phyloP scores from a whole-genome alignment of 1,284 basidiomycete genomes.

The Trichosporon coremiiforme region DNA sequence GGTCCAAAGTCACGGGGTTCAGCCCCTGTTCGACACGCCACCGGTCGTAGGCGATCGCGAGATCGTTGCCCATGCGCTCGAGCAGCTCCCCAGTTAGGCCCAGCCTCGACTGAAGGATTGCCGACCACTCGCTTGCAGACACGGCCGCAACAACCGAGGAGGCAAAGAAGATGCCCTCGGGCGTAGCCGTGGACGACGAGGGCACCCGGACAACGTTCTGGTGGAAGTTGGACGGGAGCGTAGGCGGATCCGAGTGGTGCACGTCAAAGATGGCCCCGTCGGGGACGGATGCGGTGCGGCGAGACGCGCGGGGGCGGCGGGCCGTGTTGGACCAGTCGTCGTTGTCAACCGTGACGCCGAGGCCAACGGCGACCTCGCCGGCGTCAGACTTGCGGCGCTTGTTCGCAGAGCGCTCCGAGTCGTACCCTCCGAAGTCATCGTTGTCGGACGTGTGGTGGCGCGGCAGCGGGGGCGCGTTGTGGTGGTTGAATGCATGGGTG shows the following conservation, averaged over 20 bases:
- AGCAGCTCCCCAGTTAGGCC: constrained; percentile 39
- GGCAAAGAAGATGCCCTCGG: constrained; percentile 37
- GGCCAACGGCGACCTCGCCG: constrained; percentile 36
- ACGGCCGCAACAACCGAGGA: constrained; percentile 31
- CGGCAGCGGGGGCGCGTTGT: constrained; percentile 32
- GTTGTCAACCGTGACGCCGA: constrained; percentile 35
- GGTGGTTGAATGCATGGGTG: constrained; percentile 5
- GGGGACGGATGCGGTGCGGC: constrained; percentile 39
- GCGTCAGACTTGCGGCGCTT: constrained; percentile 49
- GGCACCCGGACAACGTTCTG: constrained; percentile 10
- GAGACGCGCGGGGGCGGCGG: constrained; percentile 22
- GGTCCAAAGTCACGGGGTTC: constrained; percentile 16
- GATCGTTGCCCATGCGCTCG: constrained; percentile 38
- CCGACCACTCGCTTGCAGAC: constrained; percentile 26
- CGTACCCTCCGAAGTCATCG: constrained; percentile 34
- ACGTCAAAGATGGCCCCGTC: constrained; percentile 23
- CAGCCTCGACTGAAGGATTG: constrained; percentile 34
- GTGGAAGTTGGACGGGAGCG: constrained; percentile 14
- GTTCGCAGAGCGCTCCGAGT: constrained; percentile 32
- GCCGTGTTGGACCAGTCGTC: constrained; percentile 15
- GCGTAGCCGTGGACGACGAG: constrained; percentile 22
- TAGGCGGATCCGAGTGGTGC: not conserved
- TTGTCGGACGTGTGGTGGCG: constrained; percentile 28
- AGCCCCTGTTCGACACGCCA: constrained; percentile 20
- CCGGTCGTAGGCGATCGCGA: constrained; percentile 42